Evolutionary conservation across 768 basidiomycete species (phyloP).

Genomic region (Russula sp.): DNA sequence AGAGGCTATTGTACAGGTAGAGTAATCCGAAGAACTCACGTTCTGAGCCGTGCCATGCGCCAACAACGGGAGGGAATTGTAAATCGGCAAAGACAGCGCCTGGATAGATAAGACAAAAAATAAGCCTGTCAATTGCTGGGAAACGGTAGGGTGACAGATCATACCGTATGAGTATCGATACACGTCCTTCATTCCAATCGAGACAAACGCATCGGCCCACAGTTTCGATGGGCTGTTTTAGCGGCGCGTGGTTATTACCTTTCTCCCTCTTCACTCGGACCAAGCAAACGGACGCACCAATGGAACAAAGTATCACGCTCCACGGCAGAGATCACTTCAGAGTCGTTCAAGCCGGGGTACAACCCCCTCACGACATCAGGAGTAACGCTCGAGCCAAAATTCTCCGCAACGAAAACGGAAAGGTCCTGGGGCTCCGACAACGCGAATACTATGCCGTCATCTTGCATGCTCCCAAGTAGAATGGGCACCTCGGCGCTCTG

Average conservation of each 20-base stretch:
- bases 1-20: too few relatives aligned
- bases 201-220: constrained; percentile 3
- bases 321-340: constrained; percentile 4
- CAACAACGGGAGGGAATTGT: background rate
- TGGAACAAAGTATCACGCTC: constrained; percentile 1
- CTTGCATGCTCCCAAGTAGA: constrained; percentile 2
- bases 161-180: constrained; percentile 12
- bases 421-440: background rate
- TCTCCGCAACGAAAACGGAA: background rate
- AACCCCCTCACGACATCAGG: background rate
- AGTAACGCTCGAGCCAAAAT: background rate
- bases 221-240: constrained; percentile 1
- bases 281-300: background rate
- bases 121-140: too few relatives aligned
- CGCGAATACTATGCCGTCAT: background rate
- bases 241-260: too few relatives aligned
- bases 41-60: background rate
- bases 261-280: too few relatives aligned
- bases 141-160: background rate
- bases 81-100: constrained; percentile 4
- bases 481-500: background rate
- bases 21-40: too few relatives aligned
- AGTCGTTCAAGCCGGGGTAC: background rate
- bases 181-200: background rate
- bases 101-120: background rate